Base-by-base conservation (phyloP, 305 asterid genomes). In the Solanum chacoense region DNA sequence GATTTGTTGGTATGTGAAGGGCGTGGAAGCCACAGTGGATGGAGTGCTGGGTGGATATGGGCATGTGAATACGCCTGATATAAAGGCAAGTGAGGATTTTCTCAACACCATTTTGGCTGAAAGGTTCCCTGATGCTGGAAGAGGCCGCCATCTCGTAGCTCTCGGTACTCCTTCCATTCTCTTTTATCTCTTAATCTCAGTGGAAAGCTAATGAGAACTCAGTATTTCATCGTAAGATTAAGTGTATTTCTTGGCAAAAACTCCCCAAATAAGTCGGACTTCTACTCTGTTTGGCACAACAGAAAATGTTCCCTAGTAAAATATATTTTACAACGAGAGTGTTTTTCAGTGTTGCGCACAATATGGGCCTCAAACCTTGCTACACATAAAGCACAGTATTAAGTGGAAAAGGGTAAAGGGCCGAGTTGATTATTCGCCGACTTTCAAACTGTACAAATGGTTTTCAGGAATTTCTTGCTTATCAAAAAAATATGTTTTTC, bases 31-130 rank as follows among this genome's bases (percentile, higher is more conserved):
- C 59, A 93, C 98, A 31, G 95, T 96, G 87, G 96, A 97, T 87
- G 99, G 99, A 36, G 98, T 96, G 85, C 92, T 97, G 86, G 99
- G 99, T 89, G 99, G 99, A 40, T 97, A 94, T 85, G 99, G 92
- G 40, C 96, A 94, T 87, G 98, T 97, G 92, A 93, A 94, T 89
- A 93, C 92, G 75, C 93, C 98, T 75, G 98, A 97, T 94, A 94
- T 97, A 45, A 92, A 91, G 85, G 94, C 91, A 8, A 97, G 99
- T 86, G 98, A 96, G 89, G 95, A 92, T 35, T 97, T 96, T 88
- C 91, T 97, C 91, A 94, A 92, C 74, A 84, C 94, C 59, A 71
- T 97, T 92, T 92, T 97, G 91, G 90, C 91, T 50, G 98, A 95
- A 85, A 91, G 90, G 75, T 95, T 95, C 91, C 95, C 95, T 65